These are phyloP conservation scores for Tetrapisispora namnaoensis DNA, from an alignment of 805 yeast genomes.

Conservation along the genomic window DNA sequence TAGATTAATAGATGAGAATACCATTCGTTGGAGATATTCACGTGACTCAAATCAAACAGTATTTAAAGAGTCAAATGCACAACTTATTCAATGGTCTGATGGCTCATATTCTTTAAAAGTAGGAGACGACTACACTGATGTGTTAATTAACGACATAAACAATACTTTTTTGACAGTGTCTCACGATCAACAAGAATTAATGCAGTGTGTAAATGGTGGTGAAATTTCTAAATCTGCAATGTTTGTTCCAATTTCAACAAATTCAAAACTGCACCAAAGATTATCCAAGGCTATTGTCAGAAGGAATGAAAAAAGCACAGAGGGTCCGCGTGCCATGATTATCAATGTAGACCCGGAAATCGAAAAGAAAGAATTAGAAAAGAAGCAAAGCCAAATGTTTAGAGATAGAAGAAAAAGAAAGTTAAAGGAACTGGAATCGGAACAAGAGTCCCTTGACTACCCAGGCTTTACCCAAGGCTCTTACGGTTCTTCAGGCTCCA, in stretches of 20 bases:
- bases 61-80: slow-evolving; percentile 79
- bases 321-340: slow-evolving; percentile 33
- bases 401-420: slow-evolving; percentile 58
- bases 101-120: slow-evolving; percentile 78
- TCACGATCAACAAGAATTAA: slow-evolving; percentile 60
- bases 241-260: slow-evolving; percentile 85
- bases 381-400: slow-evolving; percentile 51
- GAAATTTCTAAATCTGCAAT: slow-evolving; percentile 54
- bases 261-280: slow-evolving; percentile 69
- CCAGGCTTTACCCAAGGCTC: slow-evolving; percentile 12
- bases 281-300: slow-evolving; percentile 58
- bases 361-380: slow-evolving; percentile 58
- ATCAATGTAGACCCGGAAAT: slow-evolving; percentile 55
- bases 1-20: slow-evolving; percentile 65
- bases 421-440: slow-evolving; percentile 45
- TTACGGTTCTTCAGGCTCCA: slow-evolving; percentile 7
- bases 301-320: slow-evolving; percentile 27
- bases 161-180: slow-evolving; percentile 67
- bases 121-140: slow-evolving; percentile 82
- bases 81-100: slow-evolving; percentile 89
- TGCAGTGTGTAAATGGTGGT: slow-evolving; percentile 52
- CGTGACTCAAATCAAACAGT: slow-evolving; percentile 60
- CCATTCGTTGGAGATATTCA: slow-evolving; percentile 90
- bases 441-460: slow-evolving; percentile 37
- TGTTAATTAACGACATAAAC: slow-evolving; percentile 49